A percentile compares a stretch with the other conserved stretches of the same genome.
Evolutionary conservation across 164 flowering plant species (phyloP).

Genomic region (Aristolochia fimbriata): DNA sequence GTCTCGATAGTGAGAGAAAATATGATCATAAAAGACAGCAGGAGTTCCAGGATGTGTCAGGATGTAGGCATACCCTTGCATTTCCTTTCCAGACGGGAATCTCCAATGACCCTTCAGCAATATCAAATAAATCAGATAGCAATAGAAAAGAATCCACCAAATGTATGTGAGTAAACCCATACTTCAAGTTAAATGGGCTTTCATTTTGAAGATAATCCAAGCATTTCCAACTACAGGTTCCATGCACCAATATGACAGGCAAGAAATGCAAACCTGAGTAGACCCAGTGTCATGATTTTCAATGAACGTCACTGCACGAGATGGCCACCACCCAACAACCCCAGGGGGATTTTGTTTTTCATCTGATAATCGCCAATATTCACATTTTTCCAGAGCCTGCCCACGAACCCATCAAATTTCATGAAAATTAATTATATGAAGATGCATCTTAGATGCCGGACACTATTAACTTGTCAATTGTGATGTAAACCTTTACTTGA

Average conservation of each 20-base stretch:
- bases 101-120: slow-evolving; percentile 94
- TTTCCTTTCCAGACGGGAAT: slow-evolving; percentile 92
- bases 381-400: slow-evolving; percentile 77
- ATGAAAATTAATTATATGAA: no score
- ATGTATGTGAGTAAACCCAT: no score
- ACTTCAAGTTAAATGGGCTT: no score
- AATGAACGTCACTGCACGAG: slow-evolving; percentile 96
- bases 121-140: background rate
- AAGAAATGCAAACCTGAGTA: slow-evolving; percentile 59
- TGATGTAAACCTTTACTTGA: no score
- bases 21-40: slow-evolving; percentile 79
- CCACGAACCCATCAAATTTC: background rate
- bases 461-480: no score
- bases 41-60: slow-evolving; percentile 99
- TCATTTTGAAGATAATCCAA: no score
- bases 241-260: background rate
- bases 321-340: slow-evolving; percentile 99
- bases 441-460: no score
- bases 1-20: slow-evolving; percentile 49
- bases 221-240: no score
- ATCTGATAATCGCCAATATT: slow-evolving; percentile 96
- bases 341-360: slow-evolving; percentile 91
- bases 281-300: slow-evolving; percentile 99
- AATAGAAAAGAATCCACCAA: background rate
- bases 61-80: slow-evolving; percentile 99